Evolutionary conservation across 306 rosid species (phyloP).

Genomic region (Notholithocarpus densiflorus): DNA sequence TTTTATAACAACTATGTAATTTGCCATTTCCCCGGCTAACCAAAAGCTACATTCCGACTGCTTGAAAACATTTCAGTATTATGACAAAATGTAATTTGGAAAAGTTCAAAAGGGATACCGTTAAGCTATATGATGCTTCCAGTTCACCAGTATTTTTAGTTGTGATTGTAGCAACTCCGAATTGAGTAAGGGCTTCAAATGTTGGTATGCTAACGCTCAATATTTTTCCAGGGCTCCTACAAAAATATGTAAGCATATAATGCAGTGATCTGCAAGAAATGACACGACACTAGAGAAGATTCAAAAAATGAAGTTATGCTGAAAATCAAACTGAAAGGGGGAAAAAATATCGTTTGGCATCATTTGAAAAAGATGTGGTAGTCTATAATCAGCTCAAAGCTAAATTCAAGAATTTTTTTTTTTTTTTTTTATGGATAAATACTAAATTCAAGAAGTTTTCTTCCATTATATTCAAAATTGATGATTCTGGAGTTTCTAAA

Average conservation of each 20-base stretch:
- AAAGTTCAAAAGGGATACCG: conserved; percentile 51
- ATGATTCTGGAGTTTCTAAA: not conserved
- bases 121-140: conserved; percentile 94
- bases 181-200: conserved; percentile 83
- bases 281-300: not conserved
- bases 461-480: not conserved
- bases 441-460: not conserved
- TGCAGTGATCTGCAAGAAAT: not conserved
- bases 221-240: conserved; percentile 92
- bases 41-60: not conserved
- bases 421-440: not conserved
- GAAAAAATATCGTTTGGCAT: not conserved
- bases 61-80: not conserved
- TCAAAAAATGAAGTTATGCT: not conserved
- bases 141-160: conserved; percentile 85
- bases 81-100: conserved; percentile 2
- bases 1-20: not conserved
- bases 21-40: not conserved
- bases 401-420: not conserved
- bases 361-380: not conserved
- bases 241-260: not conserved
- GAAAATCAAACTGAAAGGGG: not conserved
- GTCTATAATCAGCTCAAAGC: not conserved
- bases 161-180: conserved; percentile 76
- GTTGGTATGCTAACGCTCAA: conserved; percentile 71